Conservation (phyloP, 257 asterid genomes). For the Gentiana macrophylla region DNA sequence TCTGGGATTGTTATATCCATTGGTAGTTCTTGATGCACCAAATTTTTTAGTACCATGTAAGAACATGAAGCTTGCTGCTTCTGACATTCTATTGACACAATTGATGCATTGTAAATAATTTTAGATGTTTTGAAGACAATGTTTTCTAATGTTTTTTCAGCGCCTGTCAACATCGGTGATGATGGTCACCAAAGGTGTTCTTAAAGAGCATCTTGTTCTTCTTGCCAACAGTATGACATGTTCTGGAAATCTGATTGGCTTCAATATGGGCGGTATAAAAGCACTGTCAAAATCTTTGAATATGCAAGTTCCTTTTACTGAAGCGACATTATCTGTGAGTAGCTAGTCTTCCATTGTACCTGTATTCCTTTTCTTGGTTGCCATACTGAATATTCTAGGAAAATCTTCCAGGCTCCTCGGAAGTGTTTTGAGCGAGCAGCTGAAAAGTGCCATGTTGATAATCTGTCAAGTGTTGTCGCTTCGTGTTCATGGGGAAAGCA, state of each 20-base stretch:
- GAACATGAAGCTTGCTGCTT: no score
- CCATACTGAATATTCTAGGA: slow-evolving; percentile 6
- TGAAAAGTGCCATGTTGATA: slow-evolving; percentile 14
- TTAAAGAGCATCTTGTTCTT: slow-evolving; percentile 87
- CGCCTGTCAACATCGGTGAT: slow-evolving; percentile 90
- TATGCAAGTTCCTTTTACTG: no score
- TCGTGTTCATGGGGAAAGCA: no score
- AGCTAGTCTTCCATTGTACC: slow-evolving; percentile 4
- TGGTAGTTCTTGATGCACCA: no score
- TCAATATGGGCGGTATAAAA: no score
- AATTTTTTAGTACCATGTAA: no score
- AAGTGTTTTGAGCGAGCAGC: slow-evolving; percentile 24
- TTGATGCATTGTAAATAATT: neutral
- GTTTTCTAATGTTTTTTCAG: slow-evolving; percentile 20
- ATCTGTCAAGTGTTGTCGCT: no score
- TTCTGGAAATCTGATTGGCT: neutral
- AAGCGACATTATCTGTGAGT: slow-evolving; percentile 18
- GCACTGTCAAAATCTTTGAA: no score
- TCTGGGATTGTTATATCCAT: no score
- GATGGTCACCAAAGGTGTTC: slow-evolving; percentile 95
- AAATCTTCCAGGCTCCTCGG: slow-evolving; percentile 64
- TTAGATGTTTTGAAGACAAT: neutral
- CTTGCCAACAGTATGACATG: slow-evolving; percentile 95
- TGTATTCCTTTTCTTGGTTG: slow-evolving; percentile 7
- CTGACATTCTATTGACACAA: no score